These are phyloP conservation scores for Gypsophila paniculata DNA, from an alignment of 179 eudicot genomes.

Conservation along the genomic window DNA sequence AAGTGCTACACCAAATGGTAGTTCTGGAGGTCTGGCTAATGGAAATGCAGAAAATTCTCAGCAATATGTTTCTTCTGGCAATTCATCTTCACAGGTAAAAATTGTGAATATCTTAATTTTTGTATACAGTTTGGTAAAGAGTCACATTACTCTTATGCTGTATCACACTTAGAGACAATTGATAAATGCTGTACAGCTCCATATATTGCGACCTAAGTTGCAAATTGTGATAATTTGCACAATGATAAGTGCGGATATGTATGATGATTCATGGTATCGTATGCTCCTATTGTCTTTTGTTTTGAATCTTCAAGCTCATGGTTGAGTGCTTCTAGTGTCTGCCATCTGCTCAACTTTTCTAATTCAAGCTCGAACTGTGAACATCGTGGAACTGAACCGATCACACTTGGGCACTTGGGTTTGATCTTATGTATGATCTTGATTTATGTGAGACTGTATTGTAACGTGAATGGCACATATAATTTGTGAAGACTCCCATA, in stretches of 20 bases:
- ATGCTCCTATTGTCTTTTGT: background rate
- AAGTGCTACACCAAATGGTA: conserved; percentile 32
- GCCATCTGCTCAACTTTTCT: background rate
- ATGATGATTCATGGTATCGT: background rate
- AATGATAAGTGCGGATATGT: background rate
- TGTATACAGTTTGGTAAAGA: conserved; percentile 1
- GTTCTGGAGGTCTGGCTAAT: conserved; percentile 44
- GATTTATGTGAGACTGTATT: background rate
- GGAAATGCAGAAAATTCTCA: conserved; percentile 55
- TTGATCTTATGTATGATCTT: background rate
- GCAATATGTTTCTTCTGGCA: conserved; percentile 48
- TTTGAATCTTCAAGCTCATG: background rate
- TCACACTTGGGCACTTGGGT: background rate
- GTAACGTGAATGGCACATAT: background rate
- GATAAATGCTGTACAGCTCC: background rate
- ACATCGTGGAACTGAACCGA: background rate
- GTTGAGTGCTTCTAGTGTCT: background rate
- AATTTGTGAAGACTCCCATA: background rate
- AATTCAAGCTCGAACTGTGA: background rate
- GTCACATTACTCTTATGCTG: background rate
- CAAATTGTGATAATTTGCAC: background rate
- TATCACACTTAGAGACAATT: background rate
- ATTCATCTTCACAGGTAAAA: conserved; percentile 51
- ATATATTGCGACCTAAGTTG: background rate
- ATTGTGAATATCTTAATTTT: background rate